Conservation (phyloP, 148 eudicot species). For the Persicaria tinctoria region DNA sequence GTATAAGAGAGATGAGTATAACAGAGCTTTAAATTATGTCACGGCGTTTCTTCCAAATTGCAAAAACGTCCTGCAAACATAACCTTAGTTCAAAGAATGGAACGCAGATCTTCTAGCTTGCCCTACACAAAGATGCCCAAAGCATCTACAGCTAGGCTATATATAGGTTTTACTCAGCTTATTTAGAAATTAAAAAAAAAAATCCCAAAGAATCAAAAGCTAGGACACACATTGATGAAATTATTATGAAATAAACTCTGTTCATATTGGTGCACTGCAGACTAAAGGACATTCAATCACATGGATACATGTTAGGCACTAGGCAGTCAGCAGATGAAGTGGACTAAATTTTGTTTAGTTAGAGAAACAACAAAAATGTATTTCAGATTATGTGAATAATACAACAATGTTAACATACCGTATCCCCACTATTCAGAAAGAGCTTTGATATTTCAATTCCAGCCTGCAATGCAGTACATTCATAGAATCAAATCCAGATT, state of each 20-base stretch:
- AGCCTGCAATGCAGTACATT: slow-evolving; percentile 52
- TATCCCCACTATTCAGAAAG: slow-evolving; percentile 68
- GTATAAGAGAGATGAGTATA: no score
- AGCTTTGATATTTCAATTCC: slow-evolving; percentile 94
- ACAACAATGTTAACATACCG: slow-evolving; percentile 39
- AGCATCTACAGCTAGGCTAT: background rate
- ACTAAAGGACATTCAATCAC: background rate
- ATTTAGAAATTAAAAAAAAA: background rate
- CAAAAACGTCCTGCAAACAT: background rate
- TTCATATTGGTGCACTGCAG: background rate
- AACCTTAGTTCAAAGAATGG: background rate
- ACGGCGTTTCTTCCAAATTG: background rate
- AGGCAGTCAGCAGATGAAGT: no score
- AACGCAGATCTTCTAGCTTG: background rate
- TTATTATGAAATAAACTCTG: background rate
- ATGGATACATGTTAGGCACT: no score
- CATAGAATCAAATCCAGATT: background rate
- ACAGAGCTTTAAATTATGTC: background rate
- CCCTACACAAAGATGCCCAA: background rate
- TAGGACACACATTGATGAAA: background rate
- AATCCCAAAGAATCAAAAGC: background rate
- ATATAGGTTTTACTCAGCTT: background rate
- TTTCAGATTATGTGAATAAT: background rate
- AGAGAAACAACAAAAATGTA: background rate
- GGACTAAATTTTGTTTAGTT: no score